Conservation (phyloP, 1,284 basidiomycete species). For the Athelia psychrophila region DNA sequence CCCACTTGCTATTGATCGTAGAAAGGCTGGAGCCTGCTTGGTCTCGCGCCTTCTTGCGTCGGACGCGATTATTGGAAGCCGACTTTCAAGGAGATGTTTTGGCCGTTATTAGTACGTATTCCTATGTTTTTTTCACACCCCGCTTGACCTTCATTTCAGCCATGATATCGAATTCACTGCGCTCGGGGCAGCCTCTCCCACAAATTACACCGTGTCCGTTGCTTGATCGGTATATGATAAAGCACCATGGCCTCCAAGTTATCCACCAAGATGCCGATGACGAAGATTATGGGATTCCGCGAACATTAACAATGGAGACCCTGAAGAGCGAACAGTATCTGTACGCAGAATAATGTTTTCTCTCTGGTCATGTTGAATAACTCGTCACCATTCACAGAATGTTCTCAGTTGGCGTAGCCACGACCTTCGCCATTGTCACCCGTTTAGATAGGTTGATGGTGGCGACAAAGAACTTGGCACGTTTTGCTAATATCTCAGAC, state of each 20-base stretch:
- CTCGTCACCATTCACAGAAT: slow-evolving; percentile 35
- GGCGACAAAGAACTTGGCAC: slow-evolving; percentile 64
- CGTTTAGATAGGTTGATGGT: slow-evolving; percentile 73
- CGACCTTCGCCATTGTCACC: slow-evolving; percentile 62
- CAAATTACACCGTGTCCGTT: slow-evolving; percentile 87
- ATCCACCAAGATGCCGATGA: slow-evolving; percentile 65
- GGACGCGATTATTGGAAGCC: slow-evolving; percentile 76
- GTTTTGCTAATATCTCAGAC: too few species aligned
- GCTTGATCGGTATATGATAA: slow-evolving; percentile 70
- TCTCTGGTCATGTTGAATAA: neutral
- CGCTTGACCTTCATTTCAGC: slow-evolving; percentile 31
- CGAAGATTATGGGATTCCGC: slow-evolving; percentile 59
- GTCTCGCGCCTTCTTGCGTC: slow-evolving; percentile 71
- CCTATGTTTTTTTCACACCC: neutral
- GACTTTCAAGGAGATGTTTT: slow-evolving; percentile 84
- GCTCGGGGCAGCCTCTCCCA: slow-evolving; percentile 76
- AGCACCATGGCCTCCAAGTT: slow-evolving; percentile 59
- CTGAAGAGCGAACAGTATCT: slow-evolving; percentile 69
- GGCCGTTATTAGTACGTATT: slow-evolving; percentile 67
- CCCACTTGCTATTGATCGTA: slow-evolving; percentile 62
- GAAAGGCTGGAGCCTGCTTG: slow-evolving; percentile 69
- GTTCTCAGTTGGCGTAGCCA: slow-evolving; percentile 76
- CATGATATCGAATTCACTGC: slow-evolving; percentile 68
- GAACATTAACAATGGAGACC: slow-evolving; percentile 61
- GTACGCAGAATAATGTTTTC: slow-evolving; percentile 37